Evolutionary conservation across 139 green algal species (phyloP), one percentile per base, ranked within the genome.

Genomic region (Chlorella sorokiniana): DNA sequence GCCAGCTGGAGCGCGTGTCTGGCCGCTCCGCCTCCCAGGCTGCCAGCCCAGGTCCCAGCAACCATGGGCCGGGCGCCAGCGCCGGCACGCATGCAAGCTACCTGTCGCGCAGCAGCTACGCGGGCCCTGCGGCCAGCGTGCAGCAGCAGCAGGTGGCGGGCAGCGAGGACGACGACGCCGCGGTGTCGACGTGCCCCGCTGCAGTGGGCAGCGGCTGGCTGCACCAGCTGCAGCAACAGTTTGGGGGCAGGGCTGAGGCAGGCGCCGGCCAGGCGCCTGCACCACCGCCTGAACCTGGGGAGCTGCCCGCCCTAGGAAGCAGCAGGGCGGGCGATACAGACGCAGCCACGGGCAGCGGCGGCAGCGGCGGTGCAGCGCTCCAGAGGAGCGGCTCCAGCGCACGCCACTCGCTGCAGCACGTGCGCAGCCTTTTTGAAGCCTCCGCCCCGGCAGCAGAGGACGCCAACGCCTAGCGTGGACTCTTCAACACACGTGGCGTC

Each of bases 1-100:
- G 51, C n/a, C 71, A 68, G 29, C 51, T 78, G 71, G 71, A 78
- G 35, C 71, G 71, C 0, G 37, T 33, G 2, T 68, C 71, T 33
- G 56, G 56, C 6, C 16, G 56, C 56, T 33, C 18, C 14, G 48
- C 48, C 4, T n/a, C 61, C 9, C 61, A 10, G 8, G 11, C 10
- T 23, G 45, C 14, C 64, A 71, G 27, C 33, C 64, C 64, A n/a
- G 20, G 35, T 33, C 20, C 4, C 11, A 29, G 65, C 65, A 45
- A 37, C 35, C 35, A 33, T 65, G 22, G 16, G 23, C 56, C 29
- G 56, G 56, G 22, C 71, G 4, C n/a, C 70, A 45, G 45, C 29
- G 3, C 27, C 40, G 16, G 20, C 11, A 38, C 29, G 33, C 23
- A 20, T 23, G 25, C 56, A 27, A 4, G 27, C 5, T 35, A 27